Conservation (phyloP, 208 protist genomes). For the Strigomonas oncopelti region DNA sequence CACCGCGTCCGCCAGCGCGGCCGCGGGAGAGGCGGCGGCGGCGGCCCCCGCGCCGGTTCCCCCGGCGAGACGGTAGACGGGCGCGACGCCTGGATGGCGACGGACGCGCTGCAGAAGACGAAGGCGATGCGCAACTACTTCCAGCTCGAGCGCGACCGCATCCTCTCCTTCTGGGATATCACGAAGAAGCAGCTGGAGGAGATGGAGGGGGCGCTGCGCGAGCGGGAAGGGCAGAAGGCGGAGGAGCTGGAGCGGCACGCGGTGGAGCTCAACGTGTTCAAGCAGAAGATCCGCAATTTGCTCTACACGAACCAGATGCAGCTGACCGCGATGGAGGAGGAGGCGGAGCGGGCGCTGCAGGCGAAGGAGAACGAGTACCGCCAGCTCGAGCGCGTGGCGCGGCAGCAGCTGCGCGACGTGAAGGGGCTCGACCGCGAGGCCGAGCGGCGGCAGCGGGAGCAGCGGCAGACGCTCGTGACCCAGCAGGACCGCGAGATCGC, state of each 20-base stretch:
- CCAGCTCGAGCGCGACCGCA: slow-evolving; percentile 95
- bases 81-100: slow-evolving; percentile 82
- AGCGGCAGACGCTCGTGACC: slow-evolving; percentile 63
- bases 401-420: slow-evolving; percentile 77
- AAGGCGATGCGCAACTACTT: slow-evolving; percentile 96
- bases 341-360: slow-evolving; percentile 85
- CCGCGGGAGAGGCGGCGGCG: slow-evolving; percentile 14
- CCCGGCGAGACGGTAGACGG: slow-evolving; percentile 41
- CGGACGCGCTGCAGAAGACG: slow-evolving; percentile 90
- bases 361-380: slow-evolving; percentile 89
- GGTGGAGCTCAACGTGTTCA: slow-evolving; percentile 95
- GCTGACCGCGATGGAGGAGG: slow-evolving; percentile 83
- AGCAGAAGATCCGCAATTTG: slow-evolving; percentile 96
- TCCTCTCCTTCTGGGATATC: slow-evolving; percentile 95
- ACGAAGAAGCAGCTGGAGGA: slow-evolving; percentile 91
- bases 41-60: slow-evolving; percentile 15
- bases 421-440: slow-evolving; percentile 86
- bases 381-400: slow-evolving; percentile 69
- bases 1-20: not conserved
- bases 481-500: slow-evolving; percentile 85
- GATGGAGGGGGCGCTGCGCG: slow-evolving; percentile 64
- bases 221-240: slow-evolving; percentile 91
- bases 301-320: slow-evolving; percentile 95
- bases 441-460: slow-evolving; percentile 86
- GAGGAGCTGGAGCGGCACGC: slow-evolving; percentile 92